Conservation (phyloP, 345 rosid genomes). For the Litchi chinensis region DNA sequence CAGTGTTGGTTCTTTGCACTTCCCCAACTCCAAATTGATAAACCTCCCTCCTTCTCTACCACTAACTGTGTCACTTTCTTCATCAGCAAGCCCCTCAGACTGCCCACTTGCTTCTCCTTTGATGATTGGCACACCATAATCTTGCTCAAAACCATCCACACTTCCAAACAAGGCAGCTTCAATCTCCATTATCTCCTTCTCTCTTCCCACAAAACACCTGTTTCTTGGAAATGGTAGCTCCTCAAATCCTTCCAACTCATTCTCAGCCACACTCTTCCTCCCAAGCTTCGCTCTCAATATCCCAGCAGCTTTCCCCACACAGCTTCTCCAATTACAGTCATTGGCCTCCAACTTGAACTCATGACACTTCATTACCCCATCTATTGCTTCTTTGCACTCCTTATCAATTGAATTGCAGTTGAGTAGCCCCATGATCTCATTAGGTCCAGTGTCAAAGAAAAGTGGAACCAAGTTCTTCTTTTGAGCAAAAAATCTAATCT, state of each 20-base stretch:
- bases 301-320: slow-evolving; percentile 55
- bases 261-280: slow-evolving; percentile 66
- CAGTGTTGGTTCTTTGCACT: slow-evolving; percentile 60
- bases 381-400: slow-evolving; percentile 81
- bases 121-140: slow-evolving; percentile 37
- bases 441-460: slow-evolving; percentile 68
- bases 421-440: slow-evolving; percentile 60
- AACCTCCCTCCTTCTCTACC: slow-evolving; percentile 58
- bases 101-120: slow-evolving; percentile 78
- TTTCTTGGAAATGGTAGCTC: slow-evolving; percentile 81
- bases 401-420: slow-evolving; percentile 67
- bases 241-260: slow-evolving; percentile 54
- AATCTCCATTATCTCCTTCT: slow-evolving; percentile 71
- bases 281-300: slow-evolving; percentile 75
- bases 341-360: slow-evolving; percentile 83
- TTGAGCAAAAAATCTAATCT: slow-evolving; percentile 83
- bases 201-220: slow-evolving; percentile 74
- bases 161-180: slow-evolving; percentile 72
- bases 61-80: slow-evolving; percentile 58
- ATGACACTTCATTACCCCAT: slow-evolving; percentile 67
- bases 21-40: slow-evolving; percentile 69
- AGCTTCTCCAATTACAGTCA: slow-evolving; percentile 83
- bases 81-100: slow-evolving; percentile 80
- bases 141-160: slow-evolving; percentile 51
- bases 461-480: slow-evolving; percentile 87